Base-by-base conservation (phyloP, 2,329 filamentous ascomycete species). In the Diaporthe sp. region DNA sequence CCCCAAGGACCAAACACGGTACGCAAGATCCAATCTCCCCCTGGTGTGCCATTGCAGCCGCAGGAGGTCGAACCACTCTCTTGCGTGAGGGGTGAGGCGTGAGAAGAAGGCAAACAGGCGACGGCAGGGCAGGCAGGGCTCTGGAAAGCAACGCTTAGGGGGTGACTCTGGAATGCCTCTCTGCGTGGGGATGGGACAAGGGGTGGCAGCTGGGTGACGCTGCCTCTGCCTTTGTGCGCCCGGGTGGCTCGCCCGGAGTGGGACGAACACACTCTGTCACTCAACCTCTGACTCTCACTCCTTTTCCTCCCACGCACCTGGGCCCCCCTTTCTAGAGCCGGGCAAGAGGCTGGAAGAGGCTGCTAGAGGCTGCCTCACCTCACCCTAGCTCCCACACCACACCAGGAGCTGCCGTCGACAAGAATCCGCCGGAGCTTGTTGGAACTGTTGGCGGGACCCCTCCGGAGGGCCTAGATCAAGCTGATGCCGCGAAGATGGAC, bases 11-110 rank as follows among this genome's bases (percentile, higher is more conserved):
- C 67, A 45, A 72, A 68, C 70, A 61, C 30, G 52, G 71, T 69
- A 75, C 73, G 66, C 50, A 69, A 71, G 60, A 58, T 70, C 71
- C 71, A 68, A 76, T 74, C 54, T 69, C 45, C 60, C 61, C 72
- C 67, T 72, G 55, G 74, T 76, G 74, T 72, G 67, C 60, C 74
- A 76, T 76, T 76, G 72, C 74, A 76, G 74, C 74, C 74, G 72
- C 72, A 69, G 60, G 67, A 47, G 68, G 71, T 69, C 74, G 71
- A 69, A 74, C 68, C 72, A 71, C 66, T 60, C 74, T 30, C 30
- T 17, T 25, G 52, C 45, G 68, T 38, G 61, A 25, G 28, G 38
- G 33, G n/a, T 45, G 55, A 52, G 52, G 66, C 52, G 40, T 19
- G 38, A 61, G 25, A 33, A 47, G 38, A 55, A 22, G 74, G 54